These are phyloP conservation scores for Candida succiphila DNA, from an alignment of 805 yeast genomes.

Conservation along the genomic window DNA sequence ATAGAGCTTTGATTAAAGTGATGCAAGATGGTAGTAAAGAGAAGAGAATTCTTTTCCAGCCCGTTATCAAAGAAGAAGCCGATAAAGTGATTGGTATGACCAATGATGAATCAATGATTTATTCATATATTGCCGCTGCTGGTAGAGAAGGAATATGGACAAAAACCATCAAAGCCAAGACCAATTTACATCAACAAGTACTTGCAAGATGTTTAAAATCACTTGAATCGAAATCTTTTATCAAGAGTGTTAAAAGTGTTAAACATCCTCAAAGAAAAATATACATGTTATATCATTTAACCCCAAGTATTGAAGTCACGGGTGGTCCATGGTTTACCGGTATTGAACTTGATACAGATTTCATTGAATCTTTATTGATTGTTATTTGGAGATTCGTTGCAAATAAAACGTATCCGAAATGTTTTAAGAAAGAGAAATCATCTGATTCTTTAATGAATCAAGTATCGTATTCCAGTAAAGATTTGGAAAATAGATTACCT, in stretches of 20 bases:
- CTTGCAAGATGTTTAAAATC: conserved; percentile 74
- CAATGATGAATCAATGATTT: conserved; percentile 84
- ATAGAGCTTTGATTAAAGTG: conserved; percentile 47
- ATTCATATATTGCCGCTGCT: conserved; percentile 83
- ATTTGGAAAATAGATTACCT: conserved; percentile 40
- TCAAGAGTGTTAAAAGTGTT: conserved; percentile 85
- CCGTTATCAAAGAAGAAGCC: conserved; percentile 67
- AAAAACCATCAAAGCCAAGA: conserved; percentile 77
- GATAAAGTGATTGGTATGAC: conserved; percentile 66
- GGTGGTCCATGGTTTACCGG: conserved; percentile 99
- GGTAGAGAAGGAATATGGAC: conserved; percentile 97
- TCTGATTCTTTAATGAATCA: conserved; percentile 15
- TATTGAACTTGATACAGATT: conserved; percentile 87
- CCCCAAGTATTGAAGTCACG: conserved; percentile 91
- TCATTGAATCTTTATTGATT: conserved; percentile 72
- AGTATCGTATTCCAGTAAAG: conserved; percentile 15
- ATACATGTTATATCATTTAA: conserved; percentile 88
- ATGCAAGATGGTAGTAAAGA: conserved; percentile 48
- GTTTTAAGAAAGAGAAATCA: conserved; percentile 38
- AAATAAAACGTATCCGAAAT: conserved; percentile 64
- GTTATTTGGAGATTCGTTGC: conserved; percentile 86
- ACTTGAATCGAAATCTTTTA: conserved; percentile 69
- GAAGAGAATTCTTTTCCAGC: conserved; percentile 59
- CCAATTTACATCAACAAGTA: conserved; percentile 87
- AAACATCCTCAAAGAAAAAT: conserved; percentile 89